phyloP scores from a whole-genome alignment of 1,284 basidiomycete species.

The Microbotryum violaceum region DNA sequence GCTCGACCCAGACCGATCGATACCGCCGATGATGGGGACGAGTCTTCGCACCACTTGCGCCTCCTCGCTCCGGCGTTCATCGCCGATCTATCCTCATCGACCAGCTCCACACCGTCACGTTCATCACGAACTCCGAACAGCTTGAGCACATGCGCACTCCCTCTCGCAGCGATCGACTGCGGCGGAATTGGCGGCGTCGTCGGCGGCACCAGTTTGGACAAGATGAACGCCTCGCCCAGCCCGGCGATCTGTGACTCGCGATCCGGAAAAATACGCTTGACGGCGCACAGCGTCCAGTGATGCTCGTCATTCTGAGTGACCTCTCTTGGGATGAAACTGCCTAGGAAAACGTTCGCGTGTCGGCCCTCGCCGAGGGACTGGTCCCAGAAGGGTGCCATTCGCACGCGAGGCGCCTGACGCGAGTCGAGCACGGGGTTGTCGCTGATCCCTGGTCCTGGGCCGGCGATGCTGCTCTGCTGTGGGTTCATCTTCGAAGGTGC shows the following conservation, averaged over 20 bases:
- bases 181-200: neutral
- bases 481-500: neutral
- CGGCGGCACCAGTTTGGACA: conserved; percentile 38
- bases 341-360: conserved; percentile 45
- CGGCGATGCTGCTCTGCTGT: no score
- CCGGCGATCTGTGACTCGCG: conserved; percentile 45
- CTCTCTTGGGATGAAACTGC: conserved; percentile 34
- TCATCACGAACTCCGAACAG: conserved; percentile 29
- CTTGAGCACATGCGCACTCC: conserved; percentile 8
- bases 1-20: no score
- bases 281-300: conserved; percentile 44
- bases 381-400: conserved; percentile 36
- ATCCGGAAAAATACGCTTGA: conserved; percentile 44
- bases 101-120: conserved; percentile 22
- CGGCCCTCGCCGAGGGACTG: conserved; percentile 45
- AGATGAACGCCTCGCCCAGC: conserved; percentile 46
- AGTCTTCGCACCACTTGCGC: no score
- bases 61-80: conserved; percentile 1
- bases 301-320: conserved; percentile 5
- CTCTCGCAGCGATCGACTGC: neutral
- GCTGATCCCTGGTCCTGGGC: conserved; percentile 6
- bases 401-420: conserved; percentile 20
- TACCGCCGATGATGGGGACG: no score
- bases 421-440: conserved; percentile 26
- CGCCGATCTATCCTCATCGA: conserved; percentile 1